phyloP scores from a whole-genome alignment of 164 flowering plant species.

The Stephania cephalantha region DNA sequence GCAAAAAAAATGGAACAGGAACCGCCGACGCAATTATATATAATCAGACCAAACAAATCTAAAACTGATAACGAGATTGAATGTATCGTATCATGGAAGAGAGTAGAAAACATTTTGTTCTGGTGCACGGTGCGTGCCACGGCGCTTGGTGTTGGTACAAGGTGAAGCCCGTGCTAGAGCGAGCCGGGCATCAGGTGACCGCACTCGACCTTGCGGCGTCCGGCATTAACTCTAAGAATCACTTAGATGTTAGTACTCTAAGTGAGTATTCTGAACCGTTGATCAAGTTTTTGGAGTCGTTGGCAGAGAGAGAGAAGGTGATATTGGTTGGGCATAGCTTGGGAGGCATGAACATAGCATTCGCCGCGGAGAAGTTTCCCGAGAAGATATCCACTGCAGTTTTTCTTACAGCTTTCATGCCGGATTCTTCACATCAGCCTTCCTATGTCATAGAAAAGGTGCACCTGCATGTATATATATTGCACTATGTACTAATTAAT shows the following conservation, averaged over 20 bases:
- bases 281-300: conserved; percentile 27
- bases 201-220: conserved; percentile 38
- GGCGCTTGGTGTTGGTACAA: conserved; percentile 72
- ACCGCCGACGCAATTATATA: too few relatives aligned
- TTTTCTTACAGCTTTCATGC: conserved; percentile 27
- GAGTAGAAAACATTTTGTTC: conserved; percentile 37
- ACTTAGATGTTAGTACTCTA: conserved; percentile 15
- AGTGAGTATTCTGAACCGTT: conserved; percentile 36
- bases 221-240: conserved; percentile 22
- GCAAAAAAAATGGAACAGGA: too few relatives aligned
- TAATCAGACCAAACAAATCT: too few relatives aligned
- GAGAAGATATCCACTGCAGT: conserved; percentile 21
- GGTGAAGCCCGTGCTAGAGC: conserved; percentile 29
- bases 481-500: neutral
- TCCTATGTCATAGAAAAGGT: conserved; percentile 28
- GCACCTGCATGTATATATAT: neutral
- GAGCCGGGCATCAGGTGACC: conserved; percentile 37
- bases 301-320: conserved; percentile 28
- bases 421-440: conserved; percentile 17
- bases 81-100: neutral
- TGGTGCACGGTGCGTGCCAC: conserved; percentile 52
- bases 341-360: conserved; percentile 23
- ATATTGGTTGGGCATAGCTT: conserved; percentile 33
- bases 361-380: conserved; percentile 29
- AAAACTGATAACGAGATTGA: too few relatives aligned